Conservation (phyloP, 2,329 filamentous ascomycete species). For the Monascus ruber region DNA sequence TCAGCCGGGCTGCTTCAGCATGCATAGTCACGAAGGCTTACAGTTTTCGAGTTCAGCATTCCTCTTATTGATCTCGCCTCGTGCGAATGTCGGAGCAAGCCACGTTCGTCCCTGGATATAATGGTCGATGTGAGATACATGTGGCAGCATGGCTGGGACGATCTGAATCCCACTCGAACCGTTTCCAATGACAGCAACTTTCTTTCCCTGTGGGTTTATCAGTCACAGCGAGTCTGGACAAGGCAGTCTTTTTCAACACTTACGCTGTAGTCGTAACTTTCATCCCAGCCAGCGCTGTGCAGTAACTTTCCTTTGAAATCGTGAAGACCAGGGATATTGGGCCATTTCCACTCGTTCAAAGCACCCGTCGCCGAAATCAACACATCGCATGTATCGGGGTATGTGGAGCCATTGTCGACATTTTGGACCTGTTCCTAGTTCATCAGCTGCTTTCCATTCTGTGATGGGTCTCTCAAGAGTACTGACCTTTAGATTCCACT, state of each 20-base stretch:
- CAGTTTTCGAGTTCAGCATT: constrained; percentile 17
- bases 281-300: constrained; percentile 36
- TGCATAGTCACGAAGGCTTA: constrained; percentile 4
- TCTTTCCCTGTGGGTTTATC: constrained; percentile 14
- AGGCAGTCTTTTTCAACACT: constrained; percentile 1
- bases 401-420: constrained; percentile 7
- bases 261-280: constrained; percentile 22
- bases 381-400: constrained; percentile 20
- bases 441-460: background rate
- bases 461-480: no score
- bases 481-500: constrained; percentile 18
- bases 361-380: constrained; percentile 30
- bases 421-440: constrained; percentile 11
- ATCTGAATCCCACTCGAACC: constrained; percentile 33
- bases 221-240: background rate
- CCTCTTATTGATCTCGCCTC: constrained; percentile 16
- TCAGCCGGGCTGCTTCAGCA: background rate
- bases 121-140: constrained; percentile 30
- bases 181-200: constrained; percentile 26
- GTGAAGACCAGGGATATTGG: constrained; percentile 35
- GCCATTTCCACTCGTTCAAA: constrained; percentile 35
- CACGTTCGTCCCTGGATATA: constrained; percentile 23
- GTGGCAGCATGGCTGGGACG: constrained; percentile 25
- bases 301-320: constrained; percentile 36
- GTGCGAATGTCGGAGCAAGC: constrained; percentile 18